phyloP scores from a whole-genome alignment of 352 stramenopile genomes.

The Elongisporangium prolatum region DNA sequence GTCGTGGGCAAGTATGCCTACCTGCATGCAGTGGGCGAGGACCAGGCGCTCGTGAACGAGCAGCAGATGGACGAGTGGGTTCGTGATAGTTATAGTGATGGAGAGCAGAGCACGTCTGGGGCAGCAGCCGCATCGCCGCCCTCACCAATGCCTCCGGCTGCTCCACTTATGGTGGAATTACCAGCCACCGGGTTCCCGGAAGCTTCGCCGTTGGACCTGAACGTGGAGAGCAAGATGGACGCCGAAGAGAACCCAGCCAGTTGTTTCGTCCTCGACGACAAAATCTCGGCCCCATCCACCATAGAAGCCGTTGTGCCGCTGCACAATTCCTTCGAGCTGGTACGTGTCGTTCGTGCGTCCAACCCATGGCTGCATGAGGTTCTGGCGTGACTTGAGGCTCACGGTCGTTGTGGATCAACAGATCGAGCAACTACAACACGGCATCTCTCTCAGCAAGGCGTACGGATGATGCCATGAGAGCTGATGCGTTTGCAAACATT shows the following conservation, averaged over 20 bases:
- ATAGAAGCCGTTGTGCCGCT: slow-evolving; percentile 74
- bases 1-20: slow-evolving; percentile 81
- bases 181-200: background rate
- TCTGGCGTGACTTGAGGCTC: slow-evolving; percentile 1
- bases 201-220: slow-evolving; percentile 7
- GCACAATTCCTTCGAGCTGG: slow-evolving; percentile 60
- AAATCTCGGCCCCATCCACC: slow-evolving; percentile 59
- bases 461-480: slow-evolving; percentile 17
- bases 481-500: background rate
- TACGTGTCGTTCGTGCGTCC: slow-evolving; percentile 16
- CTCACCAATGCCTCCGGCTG: background rate
- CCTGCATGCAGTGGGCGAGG: slow-evolving; percentile 54
- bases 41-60: slow-evolving; percentile 19
- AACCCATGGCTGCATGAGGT: background rate
- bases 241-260: slow-evolving; percentile 30
- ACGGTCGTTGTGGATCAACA: slow-evolving; percentile 5
- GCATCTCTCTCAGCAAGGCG: slow-evolving; percentile 42
- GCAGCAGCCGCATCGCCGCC: background rate
- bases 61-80: slow-evolving; percentile 67
- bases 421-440: slow-evolving; percentile 50
- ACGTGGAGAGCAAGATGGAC: slow-evolving; percentile 27
- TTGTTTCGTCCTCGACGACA: slow-evolving; percentile 32
- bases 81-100: slow-evolving; percentile 22
- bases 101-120: slow-evolving; percentile 13
- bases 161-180: background rate